These are phyloP conservation scores for Eimeria tenella DNA, from an alignment of 169 alveolate genomes.

Conservation along the genomic window DNA sequence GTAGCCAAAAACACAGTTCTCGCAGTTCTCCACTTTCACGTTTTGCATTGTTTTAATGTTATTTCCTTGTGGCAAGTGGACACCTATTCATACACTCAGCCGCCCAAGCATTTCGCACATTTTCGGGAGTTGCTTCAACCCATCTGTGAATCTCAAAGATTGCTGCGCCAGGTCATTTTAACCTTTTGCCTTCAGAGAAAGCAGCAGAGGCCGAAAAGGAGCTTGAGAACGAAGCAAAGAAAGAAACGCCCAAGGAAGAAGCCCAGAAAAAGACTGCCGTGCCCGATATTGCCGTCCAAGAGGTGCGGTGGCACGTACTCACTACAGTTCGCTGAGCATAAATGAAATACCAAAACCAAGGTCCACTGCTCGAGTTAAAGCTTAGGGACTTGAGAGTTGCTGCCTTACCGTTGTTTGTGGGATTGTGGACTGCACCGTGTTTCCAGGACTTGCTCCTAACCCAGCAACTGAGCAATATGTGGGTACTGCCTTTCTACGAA, in stretches of 20 bases:
- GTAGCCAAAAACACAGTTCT: no score
- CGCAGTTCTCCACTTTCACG: no score
- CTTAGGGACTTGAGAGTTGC: neutral
- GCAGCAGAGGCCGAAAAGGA: slow-evolving; percentile 24
- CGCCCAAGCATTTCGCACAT: no score
- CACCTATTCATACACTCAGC: no score
- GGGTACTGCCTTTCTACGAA: slow-evolving; percentile 75
- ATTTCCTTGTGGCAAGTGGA: no score
- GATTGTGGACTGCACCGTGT: neutral
- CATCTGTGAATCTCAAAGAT: no score
- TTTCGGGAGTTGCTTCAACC: no score
- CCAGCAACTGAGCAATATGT: slow-evolving; percentile 72
- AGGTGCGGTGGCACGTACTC: neutral
- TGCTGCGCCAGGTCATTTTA: neutral
- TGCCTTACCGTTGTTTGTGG: neutral
- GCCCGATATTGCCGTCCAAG: neutral
- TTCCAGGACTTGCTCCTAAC: slow-evolving; percentile 71
- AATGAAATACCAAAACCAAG: neutral
- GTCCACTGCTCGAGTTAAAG: neutral
- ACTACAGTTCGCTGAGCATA: neutral
- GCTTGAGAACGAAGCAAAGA: slow-evolving; percentile 47
- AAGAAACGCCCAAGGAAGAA: neutral
- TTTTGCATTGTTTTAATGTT: no score
- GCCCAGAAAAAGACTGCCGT: neutral
- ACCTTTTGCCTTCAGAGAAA: neutral